Evolutionary conservation across 129 eudicot genomes (phyloP).

Genomic region (Tanacetum coccineum): DNA sequence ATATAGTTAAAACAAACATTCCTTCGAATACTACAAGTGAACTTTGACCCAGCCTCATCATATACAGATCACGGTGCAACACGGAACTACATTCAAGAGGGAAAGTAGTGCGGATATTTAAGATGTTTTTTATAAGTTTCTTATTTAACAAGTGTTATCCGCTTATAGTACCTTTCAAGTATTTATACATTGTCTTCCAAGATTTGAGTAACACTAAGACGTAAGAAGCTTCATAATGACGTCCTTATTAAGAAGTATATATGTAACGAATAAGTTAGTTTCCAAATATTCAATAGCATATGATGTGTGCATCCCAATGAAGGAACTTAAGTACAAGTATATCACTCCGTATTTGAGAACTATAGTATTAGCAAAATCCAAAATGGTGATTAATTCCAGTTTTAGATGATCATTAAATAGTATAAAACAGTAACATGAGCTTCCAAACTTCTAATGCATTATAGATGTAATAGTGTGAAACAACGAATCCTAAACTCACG

Average conservation of each 20-base stretch:
- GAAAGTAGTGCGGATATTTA: neutral
- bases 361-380: neutral
- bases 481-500: neutral
- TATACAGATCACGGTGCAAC: slow-evolving; percentile 11
- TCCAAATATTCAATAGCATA: slow-evolving; percentile 9
- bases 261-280: neutral
- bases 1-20: neutral
- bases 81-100: neutral
- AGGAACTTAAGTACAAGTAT: neutral
- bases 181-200: neutral
- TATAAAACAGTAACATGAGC: slow-evolving; percentile 2
- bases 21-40: too few species aligned
- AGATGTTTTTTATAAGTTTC: too few species aligned
- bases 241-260: neutral
- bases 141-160: neutral
- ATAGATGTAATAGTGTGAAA: neutral
- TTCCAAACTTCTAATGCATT: neutral
- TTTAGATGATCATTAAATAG: neutral
- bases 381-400: neutral
- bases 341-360: neutral
- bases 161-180: neutral
- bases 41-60: slow-evolving; percentile 6
- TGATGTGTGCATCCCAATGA: neutral
- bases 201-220: neutral
- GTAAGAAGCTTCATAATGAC: too few species aligned